A percentile compares a stretch with the other conserved stretches of the same genome.
Evolutionary conservation across 257 asterid genomes (phyloP).

Genomic region (Prunella vulgaris): DNA sequence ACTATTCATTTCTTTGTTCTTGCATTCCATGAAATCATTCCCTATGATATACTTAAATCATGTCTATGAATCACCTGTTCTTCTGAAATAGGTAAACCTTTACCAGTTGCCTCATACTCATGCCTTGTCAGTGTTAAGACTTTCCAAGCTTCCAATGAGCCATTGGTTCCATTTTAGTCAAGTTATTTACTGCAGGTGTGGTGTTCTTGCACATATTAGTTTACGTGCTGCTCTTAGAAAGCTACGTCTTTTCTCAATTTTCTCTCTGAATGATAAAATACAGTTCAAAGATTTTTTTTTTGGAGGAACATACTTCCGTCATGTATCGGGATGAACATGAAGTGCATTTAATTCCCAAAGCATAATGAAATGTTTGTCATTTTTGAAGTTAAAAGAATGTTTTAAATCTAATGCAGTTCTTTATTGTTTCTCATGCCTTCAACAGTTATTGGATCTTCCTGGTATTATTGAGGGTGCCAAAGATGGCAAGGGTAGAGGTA

Average conservation of each 20-base stretch:
- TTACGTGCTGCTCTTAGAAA: not conserved
- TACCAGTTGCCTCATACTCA: not conserved
- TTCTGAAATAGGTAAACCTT: not conserved
- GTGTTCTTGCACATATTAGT: not conserved
- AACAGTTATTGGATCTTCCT: constrained; percentile 94
- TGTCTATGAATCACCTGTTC: not conserved
- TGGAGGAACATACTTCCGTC: not conserved
- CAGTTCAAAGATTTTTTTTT: not conserved
- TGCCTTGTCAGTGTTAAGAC: not conserved
- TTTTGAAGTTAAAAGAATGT: not conserved
- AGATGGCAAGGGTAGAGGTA: constrained; percentile 99
- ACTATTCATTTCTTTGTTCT: not conserved
- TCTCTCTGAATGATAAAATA: not conserved
- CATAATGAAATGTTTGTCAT: not conserved
- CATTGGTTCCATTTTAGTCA: not conserved
- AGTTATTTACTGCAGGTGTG: not conserved
- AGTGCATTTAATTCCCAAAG: not conserved
- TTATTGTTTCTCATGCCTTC: constrained; percentile 16
- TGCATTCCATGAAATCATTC: not conserved
- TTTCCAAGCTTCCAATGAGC: not conserved
- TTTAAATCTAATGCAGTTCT: not conserved
- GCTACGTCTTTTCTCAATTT: not conserved
- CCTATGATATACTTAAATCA: not conserved
- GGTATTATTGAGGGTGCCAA: constrained; percentile 99
- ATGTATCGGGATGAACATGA: not conserved